phyloP scores from a whole-genome alignment of 164 flowering plant genomes.

The Vitis vinifera region ASM3070453v1 NC_081805.1:5333501-5334000 shows the following conservation, averaged over 20 bases:
- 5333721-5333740: conserved; percentile 78
- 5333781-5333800: conserved; percentile 17
- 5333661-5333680: conserved; percentile 51
- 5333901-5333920: conserved; percentile 42
- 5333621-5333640: too few relatives aligned
- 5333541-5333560: not conserved
- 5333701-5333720: conserved; percentile 68
- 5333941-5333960: conserved; percentile 81
- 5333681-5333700: conserved; percentile 95
- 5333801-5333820: conserved; percentile 9
- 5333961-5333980: conserved; percentile 76
- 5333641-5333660: not conserved
- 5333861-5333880: conserved; percentile 96
- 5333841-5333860: conserved; percentile 56
- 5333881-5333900: conserved; percentile 69
- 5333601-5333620: too few relatives aligned
- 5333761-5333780: conserved; percentile 91
- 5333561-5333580: too few relatives aligned
- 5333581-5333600: too few relatives aligned
- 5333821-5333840: not conserved
- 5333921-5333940: conserved; percentile 49
- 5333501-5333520: not conserved
- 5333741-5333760: conserved; percentile 81
- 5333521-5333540: too few relatives aligned
- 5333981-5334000: conserved; percentile 54